phyloP scores from a whole-genome alignment of 345 rosid species.

The Geranium brycei region DNA sequence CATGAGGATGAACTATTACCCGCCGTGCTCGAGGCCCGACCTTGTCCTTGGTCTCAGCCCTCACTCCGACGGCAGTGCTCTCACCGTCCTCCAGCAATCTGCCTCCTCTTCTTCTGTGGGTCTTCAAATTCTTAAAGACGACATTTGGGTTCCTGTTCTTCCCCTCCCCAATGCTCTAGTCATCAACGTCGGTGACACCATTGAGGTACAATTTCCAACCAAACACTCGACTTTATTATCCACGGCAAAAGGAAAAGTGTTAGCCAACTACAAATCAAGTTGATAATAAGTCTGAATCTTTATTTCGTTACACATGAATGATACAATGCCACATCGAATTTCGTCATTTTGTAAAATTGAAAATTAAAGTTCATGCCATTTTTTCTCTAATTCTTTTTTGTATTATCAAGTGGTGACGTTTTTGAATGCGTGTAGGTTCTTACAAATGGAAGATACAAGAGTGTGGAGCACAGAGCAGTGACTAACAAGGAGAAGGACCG shows the following conservation, averaged over 20 bases:
- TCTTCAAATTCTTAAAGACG: conserved; percentile 71
- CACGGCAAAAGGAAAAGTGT: too few species aligned
- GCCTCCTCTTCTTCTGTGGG: conserved; percentile 50
- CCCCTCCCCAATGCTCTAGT: conserved; percentile 59
- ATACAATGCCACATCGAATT: not conserved
- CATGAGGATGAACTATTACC: conserved; percentile 94
- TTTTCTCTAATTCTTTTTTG: too few species aligned
- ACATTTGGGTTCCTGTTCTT: conserved; percentile 53
- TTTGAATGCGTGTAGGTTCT: conserved; percentile 38
- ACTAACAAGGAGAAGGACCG: conserved; percentile 62
- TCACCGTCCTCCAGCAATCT: conserved; percentile 73
- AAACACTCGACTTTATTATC: too few species aligned
- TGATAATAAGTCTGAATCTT: not conserved
- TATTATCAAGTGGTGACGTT: too few species aligned
- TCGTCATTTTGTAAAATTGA: too few species aligned
- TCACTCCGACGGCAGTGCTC: conserved; percentile 96
- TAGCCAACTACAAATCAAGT: too few species aligned
- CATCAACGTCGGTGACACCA: conserved; percentile 84
- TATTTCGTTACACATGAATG: too few species aligned
- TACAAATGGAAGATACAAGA: conserved; percentile 85
- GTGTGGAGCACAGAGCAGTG: conserved; percentile 91
- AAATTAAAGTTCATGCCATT: too few species aligned
- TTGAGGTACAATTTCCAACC: conserved; percentile 32
- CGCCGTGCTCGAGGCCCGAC: conserved; percentile 90
- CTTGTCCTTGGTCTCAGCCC: conserved; percentile 93